Evolutionary conservation across 1,139 yeast genomes (phyloP).

Genomic region (Sporopachydermia cereana): DNA sequence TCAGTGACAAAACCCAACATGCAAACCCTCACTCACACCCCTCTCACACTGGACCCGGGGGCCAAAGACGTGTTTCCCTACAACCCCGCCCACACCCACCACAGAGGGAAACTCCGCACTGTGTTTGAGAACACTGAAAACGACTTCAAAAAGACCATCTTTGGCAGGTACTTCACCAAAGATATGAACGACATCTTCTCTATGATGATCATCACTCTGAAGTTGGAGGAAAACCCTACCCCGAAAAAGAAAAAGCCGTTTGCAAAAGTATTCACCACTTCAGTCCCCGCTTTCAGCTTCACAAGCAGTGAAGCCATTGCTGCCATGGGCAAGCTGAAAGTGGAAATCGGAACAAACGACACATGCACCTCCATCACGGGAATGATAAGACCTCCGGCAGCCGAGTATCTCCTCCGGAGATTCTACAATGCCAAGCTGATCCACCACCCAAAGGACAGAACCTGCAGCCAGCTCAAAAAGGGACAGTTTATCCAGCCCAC

Average conservation of each 20-base stretch:
- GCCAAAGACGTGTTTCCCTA: too few species aligned
- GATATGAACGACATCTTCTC: conserved; percentile 51
- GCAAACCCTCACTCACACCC: too few species aligned
- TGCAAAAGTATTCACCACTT: conserved; percentile 12
- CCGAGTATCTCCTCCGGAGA: conserved; percentile 35
- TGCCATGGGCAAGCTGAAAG: conserved; percentile 37
- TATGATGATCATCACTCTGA: conserved; percentile 37
- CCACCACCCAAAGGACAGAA: conserved; percentile 70
- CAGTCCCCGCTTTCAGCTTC: conserved; percentile 41
- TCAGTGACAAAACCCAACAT: too few species aligned
- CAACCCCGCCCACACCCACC: too few species aligned
- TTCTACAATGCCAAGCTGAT: conserved; percentile 60
- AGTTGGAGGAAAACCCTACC: conserved; percentile 25
- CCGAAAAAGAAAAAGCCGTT: conserved; percentile 12
- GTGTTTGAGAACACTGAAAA: conserved; percentile 4
- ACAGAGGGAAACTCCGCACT: not conserved
- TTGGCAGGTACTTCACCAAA: conserved; percentile 26
- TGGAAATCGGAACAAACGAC: conserved; percentile 31
- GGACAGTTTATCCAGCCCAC: conserved; percentile 62
- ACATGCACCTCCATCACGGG: conserved; percentile 53
- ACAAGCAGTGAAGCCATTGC: conserved; percentile 38
- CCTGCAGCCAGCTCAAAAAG: conserved; percentile 36
- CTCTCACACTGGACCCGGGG: too few species aligned
- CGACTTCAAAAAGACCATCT: not conserved
- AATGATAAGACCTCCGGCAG: conserved; percentile 41